A percentile compares a stretch with the other conserved stretches of the same genome.
These are phyloP conservation scores for Botryobasidium botryosum DNA, from an alignment of 768 basidiomycete genomes.

Conservation along the genomic window DNA sequence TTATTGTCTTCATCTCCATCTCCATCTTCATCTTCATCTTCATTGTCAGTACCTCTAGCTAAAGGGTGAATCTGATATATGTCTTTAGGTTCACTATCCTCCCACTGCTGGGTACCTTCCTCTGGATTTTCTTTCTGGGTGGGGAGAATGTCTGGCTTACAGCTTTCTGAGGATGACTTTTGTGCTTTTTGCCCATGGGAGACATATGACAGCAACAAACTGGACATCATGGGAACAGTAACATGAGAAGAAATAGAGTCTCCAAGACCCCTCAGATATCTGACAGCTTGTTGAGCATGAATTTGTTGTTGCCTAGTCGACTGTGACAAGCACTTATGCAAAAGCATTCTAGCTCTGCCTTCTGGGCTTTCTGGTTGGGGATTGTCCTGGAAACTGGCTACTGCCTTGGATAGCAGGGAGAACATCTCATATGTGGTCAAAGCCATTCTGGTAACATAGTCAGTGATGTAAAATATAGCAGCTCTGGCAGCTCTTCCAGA, in stretches of 20 bases:
- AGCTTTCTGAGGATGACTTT: too few relatives aligned
- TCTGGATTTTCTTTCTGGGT: background rate
- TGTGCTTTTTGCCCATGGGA: too few relatives aligned
- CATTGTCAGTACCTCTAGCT: too few relatives aligned
- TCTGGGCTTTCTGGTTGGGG: background rate
- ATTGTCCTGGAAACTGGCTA: slow-evolving; percentile 5
- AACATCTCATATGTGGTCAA: slow-evolving; percentile 19
- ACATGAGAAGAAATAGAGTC: slow-evolving; percentile 19
- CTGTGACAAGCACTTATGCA: slow-evolving; percentile 21
- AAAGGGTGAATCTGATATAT: too few relatives aligned
- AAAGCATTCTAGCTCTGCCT: slow-evolving; percentile 13
- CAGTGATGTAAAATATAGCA: slow-evolving; percentile 23
- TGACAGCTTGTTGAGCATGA: slow-evolving; percentile 21
- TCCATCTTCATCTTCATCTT: background rate
- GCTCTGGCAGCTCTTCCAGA: slow-evolving; percentile 22
- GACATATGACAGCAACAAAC: slow-evolving; percentile 8
- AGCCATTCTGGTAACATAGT: slow-evolving; percentile 24
- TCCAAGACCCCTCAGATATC: slow-evolving; percentile 17
- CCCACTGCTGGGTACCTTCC: background rate
- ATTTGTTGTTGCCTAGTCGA: slow-evolving; percentile 20
- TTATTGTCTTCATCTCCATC: background rate
- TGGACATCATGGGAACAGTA: slow-evolving; percentile 18
- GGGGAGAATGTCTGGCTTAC: background rate
- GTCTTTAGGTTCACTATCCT: background rate
- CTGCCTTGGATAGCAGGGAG: slow-evolving; percentile 16